A percentile compares a stretch with the other conserved stretches of the same genome.
These are phyloP conservation scores for Monosporascus cannonballus DNA, from an alignment of 2,329 filamentous ascomycete species.

Conservation along the genomic window DNA sequence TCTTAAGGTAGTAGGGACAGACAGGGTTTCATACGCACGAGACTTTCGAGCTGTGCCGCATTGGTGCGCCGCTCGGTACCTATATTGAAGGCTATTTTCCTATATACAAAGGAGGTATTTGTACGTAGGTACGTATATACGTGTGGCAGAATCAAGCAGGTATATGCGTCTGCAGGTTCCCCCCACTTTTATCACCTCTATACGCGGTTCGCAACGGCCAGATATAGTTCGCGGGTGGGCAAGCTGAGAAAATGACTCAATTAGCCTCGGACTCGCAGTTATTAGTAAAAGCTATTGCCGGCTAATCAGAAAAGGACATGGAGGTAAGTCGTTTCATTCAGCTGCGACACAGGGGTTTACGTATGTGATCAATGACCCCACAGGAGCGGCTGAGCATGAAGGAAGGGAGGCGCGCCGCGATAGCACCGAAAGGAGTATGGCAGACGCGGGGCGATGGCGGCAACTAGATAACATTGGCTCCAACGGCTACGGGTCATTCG, in stretches of 20 bases:
- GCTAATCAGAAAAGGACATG: background rate
- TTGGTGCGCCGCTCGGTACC: no score
- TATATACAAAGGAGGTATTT: background rate
- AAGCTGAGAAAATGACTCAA: no score
- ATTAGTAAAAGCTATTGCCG: no score
- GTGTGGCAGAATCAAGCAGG: background rate
- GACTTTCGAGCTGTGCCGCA: no score
- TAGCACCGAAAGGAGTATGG: background rate
- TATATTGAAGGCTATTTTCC: background rate
- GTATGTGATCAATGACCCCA: background rate
- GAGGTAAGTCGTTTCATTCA: background rate
- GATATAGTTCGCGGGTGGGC: no score
- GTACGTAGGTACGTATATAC: background rate
- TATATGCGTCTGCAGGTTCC: no score
- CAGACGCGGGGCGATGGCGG: background rate
- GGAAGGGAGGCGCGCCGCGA: background rate
- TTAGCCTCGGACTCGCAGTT: no score
- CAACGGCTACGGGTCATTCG: no score
- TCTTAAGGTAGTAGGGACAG: no score
- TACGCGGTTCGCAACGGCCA: no score
- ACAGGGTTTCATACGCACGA: no score
- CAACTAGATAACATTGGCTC: background rate
- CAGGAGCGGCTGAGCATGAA: background rate
- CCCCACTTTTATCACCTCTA: no score
- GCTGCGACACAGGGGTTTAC: background rate